Evolutionary conservation across 2,329 filamentous ascomycete species (phyloP), one percentile per base, ranked within the genome.

Genomic region (Aspergillus ruber): DNA sequence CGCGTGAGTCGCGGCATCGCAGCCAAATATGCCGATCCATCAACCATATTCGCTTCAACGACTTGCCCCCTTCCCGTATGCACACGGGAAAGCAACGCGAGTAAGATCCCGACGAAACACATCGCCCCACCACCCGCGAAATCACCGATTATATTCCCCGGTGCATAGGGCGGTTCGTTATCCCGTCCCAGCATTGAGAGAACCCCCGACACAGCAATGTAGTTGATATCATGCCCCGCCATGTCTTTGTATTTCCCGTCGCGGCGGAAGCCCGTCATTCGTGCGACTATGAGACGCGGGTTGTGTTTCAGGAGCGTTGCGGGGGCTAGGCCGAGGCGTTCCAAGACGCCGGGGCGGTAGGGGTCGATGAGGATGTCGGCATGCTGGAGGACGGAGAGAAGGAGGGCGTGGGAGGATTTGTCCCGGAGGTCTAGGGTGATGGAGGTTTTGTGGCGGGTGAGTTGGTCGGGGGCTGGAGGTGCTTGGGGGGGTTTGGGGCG

Each of bases 221-320:
- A 97, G 64, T 97, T 96, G 67, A 96, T 95, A 65, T 96, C 90
- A 64, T 96, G 90, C 40, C 90, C 90, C 0, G 90, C 90, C 90
- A 95, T 96, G 60, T 79, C 72, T 42, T 80, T 81, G 70, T 95
- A 97, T 59, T 82, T 84, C 0, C 90, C 91, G 69, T 94, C 88
- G 35, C 90, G 78, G 10, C 91, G 78, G 68, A 96, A 97, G 0
- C 91, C 91, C 2, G 90, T 93, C 80, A 97, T 85, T 36, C 91
- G 84, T 6, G 81, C 89, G 48, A 95, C 83, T 46, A 97, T 82
- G 2, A 97, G 72, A 0, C 84, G 75, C 9, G 84, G 85, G 66
- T 96, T 95, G 15, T 79, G 63, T 20, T 70, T 73, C 23, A 82
- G 72, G 6, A 96, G 75, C 1, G 80, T 78, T 0, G 79, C 76